These are phyloP conservation scores for Pythium oligandrum DNA, from an alignment of 352 stramenopile species.

Conservation along the genomic window DNA sequence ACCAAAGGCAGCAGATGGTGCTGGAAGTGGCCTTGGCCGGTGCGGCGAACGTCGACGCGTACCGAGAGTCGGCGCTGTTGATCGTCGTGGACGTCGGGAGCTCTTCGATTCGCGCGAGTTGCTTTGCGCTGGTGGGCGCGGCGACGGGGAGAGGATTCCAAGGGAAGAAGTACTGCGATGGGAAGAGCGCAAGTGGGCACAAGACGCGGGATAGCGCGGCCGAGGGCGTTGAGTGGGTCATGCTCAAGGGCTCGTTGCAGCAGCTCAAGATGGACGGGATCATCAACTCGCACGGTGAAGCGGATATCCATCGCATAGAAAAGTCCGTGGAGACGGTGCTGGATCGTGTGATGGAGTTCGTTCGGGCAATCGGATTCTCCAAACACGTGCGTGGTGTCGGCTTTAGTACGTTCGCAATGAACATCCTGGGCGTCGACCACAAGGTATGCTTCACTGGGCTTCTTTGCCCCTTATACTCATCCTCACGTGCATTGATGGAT, in stretches of 20 bases:
- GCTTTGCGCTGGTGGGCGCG: conserved; percentile 60
- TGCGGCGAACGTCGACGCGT: conserved; percentile 31
- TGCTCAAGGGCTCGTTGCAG: conserved; percentile 61
- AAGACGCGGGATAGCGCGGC: background rate
- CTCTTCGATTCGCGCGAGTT: conserved; percentile 89
- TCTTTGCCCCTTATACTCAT: background rate
- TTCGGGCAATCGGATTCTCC: conserved; percentile 36
- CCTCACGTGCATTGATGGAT: conserved; percentile 1
- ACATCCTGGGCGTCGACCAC: conserved; percentile 84
- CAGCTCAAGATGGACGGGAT: conserved; percentile 51
- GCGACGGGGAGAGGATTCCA: background rate
- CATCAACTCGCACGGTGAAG: conserved; percentile 56
- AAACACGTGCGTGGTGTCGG: conserved; percentile 70
- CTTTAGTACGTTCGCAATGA: conserved; percentile 94
- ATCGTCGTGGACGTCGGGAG: conserved; percentile 91
- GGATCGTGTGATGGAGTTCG: conserved; percentile 39
- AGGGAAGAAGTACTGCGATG: no score
- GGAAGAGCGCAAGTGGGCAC: background rate
- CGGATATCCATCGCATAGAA: conserved; percentile 39
- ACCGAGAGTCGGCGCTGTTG: conserved; percentile 38
- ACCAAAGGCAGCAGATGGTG: conserved; percentile 13
- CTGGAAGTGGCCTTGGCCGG: conserved; percentile 15
- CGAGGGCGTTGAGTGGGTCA: conserved; percentile 39
- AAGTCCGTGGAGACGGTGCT: conserved; percentile 46
- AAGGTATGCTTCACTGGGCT: conserved; percentile 14